These are phyloP conservation scores for Claviceps paspali DNA, from an alignment of 2,329 filamentous ascomycete genomes.

Conservation along the genomic window DNA sequence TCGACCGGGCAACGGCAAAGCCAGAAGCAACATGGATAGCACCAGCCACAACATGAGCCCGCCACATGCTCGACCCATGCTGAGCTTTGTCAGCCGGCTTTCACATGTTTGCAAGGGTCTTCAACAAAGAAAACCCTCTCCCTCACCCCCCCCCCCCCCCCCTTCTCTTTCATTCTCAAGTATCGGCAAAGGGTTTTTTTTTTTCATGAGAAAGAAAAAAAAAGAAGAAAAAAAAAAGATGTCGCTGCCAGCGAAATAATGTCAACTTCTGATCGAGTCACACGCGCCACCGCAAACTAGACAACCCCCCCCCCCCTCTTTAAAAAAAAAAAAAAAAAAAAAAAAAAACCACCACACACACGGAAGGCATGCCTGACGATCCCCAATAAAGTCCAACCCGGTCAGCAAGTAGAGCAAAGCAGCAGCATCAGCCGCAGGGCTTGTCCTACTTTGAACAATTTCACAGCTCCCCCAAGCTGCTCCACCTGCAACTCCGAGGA, in stretches of 20 bases:
- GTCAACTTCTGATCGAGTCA: not conserved
- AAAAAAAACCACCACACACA: no score
- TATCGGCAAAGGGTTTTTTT: not conserved
- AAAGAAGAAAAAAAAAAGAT: not conserved
- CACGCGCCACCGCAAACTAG: not conserved
- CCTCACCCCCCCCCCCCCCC: no score
- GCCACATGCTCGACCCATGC: not conserved
- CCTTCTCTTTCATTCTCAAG: not conserved
- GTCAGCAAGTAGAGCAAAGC: not conserved
- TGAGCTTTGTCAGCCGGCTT: slow-evolving; percentile 1
- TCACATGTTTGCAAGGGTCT: slow-evolving; percentile 3
- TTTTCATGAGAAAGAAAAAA: not conserved
- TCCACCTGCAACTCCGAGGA: not conserved
- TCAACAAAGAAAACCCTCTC: not conserved
- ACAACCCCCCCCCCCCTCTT: no score
- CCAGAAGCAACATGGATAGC: not conserved
- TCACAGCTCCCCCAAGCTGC: no score
- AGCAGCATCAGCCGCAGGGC: not conserved
- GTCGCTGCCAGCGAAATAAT: not conserved
- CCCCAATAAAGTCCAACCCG: not conserved
- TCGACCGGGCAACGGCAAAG: slow-evolving; percentile 8
- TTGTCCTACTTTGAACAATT: not conserved
- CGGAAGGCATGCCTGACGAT: not conserved
- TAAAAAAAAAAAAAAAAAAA: no score
- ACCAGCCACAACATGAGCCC: slow-evolving; percentile 1